Conservation (phyloP, 108 stramenopile species). For the Nitzschia palea region DNA sequence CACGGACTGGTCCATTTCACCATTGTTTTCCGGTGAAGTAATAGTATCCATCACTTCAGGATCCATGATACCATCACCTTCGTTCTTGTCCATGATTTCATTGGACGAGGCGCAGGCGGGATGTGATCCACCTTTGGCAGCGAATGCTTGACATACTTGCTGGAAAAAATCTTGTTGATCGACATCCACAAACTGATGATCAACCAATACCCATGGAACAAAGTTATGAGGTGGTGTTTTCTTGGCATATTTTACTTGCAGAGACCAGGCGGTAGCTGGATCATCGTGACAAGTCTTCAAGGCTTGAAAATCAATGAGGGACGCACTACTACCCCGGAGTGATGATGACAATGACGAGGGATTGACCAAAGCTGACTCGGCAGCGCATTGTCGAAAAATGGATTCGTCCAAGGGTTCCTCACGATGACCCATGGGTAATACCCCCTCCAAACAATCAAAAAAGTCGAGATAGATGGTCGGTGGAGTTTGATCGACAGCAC, state of each 20-base stretch:
- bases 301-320: not conserved
- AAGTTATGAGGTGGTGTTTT: conserved; percentile 36
- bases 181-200: conserved; percentile 30
- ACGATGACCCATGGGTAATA: conserved; percentile 43
- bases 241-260: conserved; percentile 23
- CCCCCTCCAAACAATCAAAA: conserved; percentile 27
- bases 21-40: too few relatives aligned
- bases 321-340: not conserved
- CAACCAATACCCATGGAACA: conserved; percentile 46
- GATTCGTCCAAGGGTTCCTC: conserved; percentile 31
- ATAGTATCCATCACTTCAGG: too few relatives aligned
- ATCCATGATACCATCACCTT: too few relatives aligned
- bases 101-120: conserved; percentile 15
- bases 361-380: not conserved
- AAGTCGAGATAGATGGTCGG: conserved; percentile 21
- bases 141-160: conserved; percentile 29
- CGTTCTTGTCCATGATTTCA: too few relatives aligned
- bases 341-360: too few relatives aligned
- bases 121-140: conserved; percentile 33
- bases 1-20: too few relatives aligned
- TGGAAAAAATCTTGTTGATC: conserved; percentile 21
- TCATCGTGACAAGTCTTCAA: conserved; percentile 33
- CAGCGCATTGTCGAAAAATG: conserved; percentile 28
- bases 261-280: conserved; percentile 14
- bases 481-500: conserved; percentile 23